phyloP scores from a whole-genome alignment of 495 filamentous ascomycete genomes.

The Aspergillus ellipticus region DNA sequence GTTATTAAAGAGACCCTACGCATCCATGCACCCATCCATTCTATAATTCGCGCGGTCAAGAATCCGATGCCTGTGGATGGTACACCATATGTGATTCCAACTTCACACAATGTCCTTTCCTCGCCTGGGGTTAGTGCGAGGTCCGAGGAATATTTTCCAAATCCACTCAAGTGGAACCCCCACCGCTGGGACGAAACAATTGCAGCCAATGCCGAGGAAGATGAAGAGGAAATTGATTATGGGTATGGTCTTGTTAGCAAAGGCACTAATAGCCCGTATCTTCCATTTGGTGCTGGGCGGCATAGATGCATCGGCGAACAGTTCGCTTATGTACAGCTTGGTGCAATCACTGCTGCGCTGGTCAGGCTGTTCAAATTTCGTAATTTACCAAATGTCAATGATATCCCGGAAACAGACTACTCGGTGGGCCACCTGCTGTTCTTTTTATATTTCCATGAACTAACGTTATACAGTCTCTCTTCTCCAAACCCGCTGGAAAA shows the following conservation, averaged over 20 bases:
- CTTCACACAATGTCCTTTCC: slow-evolving; percentile 45
- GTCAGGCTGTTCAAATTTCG: slow-evolving; percentile 45
- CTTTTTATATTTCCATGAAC: background rate
- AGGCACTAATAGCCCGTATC: slow-evolving; percentile 52
- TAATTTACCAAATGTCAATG: slow-evolving; percentile 25
- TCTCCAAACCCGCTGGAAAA: slow-evolving; percentile 46
- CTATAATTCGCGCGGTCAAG: slow-evolving; percentile 59
- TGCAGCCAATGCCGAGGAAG: slow-evolving; percentile 28
- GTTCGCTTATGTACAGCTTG: slow-evolving; percentile 53
- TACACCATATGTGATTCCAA: slow-evolving; percentile 45
- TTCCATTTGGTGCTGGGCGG: slow-evolving; percentile 54
- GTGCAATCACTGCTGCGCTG: slow-evolving; percentile 43
- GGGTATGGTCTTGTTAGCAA: slow-evolving; percentile 48
- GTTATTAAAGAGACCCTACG: slow-evolving; percentile 61
- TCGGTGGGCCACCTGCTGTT: slow-evolving; percentile 29
- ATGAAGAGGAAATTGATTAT: slow-evolving; percentile 47
- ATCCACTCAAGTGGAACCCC: slow-evolving; percentile 48
- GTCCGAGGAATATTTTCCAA: slow-evolving; percentile 40
- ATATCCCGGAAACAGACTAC: slow-evolving; percentile 49
- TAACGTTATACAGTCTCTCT: slow-evolving; percentile 39
- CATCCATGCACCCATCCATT: slow-evolving; percentile 62
- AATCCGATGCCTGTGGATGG: slow-evolving; percentile 51
- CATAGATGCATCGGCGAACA: slow-evolving; percentile 57
- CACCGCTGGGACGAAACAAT: slow-evolving; percentile 47
- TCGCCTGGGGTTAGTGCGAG: slow-evolving; percentile 48